A percentile compares a stretch with the other conserved stretches of the same genome.
Conservation (phyloP, 495 filamentous ascomycete species). For the Neurospora tetraspora region DNA sequence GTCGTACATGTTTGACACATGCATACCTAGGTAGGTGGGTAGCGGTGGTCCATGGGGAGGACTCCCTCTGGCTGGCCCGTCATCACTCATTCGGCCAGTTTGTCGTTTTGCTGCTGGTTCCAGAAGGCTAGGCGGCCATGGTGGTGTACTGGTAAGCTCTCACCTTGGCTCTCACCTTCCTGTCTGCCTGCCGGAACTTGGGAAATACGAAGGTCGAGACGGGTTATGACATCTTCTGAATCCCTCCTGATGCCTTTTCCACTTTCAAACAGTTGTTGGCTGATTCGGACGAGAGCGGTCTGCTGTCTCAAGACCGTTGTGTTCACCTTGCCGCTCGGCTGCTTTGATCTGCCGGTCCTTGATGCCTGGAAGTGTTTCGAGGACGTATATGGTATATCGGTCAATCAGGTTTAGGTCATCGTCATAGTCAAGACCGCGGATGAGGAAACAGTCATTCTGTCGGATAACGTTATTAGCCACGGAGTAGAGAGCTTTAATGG, state of each 20-base stretch:
- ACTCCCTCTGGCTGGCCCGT: background rate
- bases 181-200: background rate
- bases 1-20: slow-evolving; percentile 1
- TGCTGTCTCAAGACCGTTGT: background rate
- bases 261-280: background rate
- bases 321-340: background rate
- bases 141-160: background rate
- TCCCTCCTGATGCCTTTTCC: background rate
- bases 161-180: background rate
- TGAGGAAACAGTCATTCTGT: slow-evolving; percentile 5
- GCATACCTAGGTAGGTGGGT: background rate
- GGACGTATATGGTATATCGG: background rate
- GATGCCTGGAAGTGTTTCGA: slow-evolving; percentile 2
- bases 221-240: background rate
- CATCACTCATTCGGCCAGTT: background rate
- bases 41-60: background rate
- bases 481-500: background rate
- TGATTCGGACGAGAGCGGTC: background rate
- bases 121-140: background rate
- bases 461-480: background rate
- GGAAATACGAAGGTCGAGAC: background rate
- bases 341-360: background rate
- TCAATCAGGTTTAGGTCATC: background rate
- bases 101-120: background rate
- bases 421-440: background rate